A percentile compares a stretch with the other conserved stretches of the same genome.
These are phyloP conservation scores for Sporothrix euskadiensis DNA, from an alignment of 2,329 filamentous ascomycete genomes.

Conservation along the genomic window DNA sequence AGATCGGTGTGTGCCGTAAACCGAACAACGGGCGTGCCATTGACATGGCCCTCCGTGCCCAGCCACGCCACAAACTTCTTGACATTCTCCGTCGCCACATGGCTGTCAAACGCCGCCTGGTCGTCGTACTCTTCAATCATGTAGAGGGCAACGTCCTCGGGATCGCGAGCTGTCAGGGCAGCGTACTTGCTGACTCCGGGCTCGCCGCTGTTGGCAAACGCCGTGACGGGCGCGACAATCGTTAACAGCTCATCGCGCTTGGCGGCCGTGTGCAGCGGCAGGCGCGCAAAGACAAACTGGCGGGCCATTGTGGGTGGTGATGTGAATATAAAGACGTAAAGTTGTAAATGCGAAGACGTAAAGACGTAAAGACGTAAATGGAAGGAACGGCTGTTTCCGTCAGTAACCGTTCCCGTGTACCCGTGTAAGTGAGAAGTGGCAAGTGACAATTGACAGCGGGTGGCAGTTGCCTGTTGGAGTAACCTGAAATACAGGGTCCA, in stretches of 20 bases:
- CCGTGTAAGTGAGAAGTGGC: background rate
- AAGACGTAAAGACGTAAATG: background rate
- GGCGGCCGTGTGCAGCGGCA: slow-evolving; percentile 3
- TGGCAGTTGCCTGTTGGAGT: background rate
- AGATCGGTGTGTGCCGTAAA: slow-evolving; percentile 1
- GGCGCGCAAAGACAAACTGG: slow-evolving; percentile 17
- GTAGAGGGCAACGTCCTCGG: slow-evolving; percentile 10
- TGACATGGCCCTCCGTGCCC: background rate
- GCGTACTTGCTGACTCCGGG: slow-evolving; percentile 22
- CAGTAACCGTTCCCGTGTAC: background rate
- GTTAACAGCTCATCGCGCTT: background rate
- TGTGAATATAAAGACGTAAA: background rate
- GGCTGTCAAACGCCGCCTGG: slow-evolving; percentile 10
- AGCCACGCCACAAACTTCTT: slow-evolving; percentile 15
- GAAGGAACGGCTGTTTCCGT: background rate
- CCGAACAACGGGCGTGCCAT: background rate
- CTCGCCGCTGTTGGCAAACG: slow-evolving; percentile 5
- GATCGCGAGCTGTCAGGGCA: background rate
- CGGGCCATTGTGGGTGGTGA: slow-evolving; percentile 1
- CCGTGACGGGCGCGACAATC: background rate
- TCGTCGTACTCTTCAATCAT: slow-evolving; percentile 23
- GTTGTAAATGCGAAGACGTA: background rate
- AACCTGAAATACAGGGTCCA: background rate
- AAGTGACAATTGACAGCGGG: background rate
- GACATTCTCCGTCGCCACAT: background rate